These are phyloP conservation scores for Hyphopichia khmerensis DNA, from an alignment of 1,139 yeast genomes.

Conservation along the genomic window DNA sequence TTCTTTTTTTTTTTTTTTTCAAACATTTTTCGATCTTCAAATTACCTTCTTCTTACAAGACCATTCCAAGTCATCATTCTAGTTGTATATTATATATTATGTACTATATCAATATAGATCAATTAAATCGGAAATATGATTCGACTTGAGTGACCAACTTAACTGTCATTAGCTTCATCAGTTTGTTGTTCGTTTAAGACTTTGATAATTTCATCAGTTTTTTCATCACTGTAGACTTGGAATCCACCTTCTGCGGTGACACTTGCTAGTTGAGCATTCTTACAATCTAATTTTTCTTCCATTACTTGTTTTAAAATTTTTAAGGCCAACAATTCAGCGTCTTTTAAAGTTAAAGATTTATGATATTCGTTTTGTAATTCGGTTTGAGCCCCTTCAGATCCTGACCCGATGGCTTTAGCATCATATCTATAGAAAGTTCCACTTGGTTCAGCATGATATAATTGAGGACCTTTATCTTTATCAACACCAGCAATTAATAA, in stretches of 20 bases:
- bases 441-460: constrained; percentile 98
- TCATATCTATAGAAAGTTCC: constrained; percentile 97
- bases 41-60: no score
- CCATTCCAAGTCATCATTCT: neutral
- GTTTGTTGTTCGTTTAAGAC: constrained; percentile 66
- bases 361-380: constrained; percentile 97
- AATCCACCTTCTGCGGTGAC: constrained; percentile 88
- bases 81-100: constrained; percentile 3
- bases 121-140: no score
- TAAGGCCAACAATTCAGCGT: constrained; percentile 87
- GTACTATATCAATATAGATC: neutral
- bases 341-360: constrained; percentile 86
- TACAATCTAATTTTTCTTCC: constrained; percentile 97
- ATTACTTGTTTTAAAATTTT: constrained; percentile 95
- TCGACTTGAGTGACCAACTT: no score
- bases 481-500: constrained; percentile 93
- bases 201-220: constrained; percentile 79
- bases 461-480: constrained; percentile 90
- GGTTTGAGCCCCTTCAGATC: constrained; percentile 98
- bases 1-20: neutral
- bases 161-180: constrained; percentile 3
- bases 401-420: constrained; percentile 98
- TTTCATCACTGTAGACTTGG: constrained; percentile 79
- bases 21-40: no score
- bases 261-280: constrained; percentile 92